These are phyloP conservation scores for Malassezia equina DNA, from an alignment of 1,284 basidiomycete genomes.

Conservation along the genomic window DNA sequence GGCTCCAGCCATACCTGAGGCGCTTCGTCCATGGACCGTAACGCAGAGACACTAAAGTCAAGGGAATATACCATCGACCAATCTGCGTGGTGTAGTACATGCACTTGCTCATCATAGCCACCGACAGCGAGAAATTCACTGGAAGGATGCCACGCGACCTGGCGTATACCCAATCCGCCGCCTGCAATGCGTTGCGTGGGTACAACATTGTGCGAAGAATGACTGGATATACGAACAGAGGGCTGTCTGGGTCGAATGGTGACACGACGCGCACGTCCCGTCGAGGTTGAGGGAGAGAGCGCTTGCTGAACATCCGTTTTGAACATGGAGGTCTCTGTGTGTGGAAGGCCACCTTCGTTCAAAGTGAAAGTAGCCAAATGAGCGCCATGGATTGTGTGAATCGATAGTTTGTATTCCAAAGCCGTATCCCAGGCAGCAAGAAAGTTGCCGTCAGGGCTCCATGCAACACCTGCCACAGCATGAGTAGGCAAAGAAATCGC, in stretches of 20 bases:
- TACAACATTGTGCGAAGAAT: neutral
- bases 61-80: slow-evolving; percentile 18
- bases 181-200: slow-evolving; percentile 11
- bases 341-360: neutral
- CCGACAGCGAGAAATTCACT: slow-evolving; percentile 45
- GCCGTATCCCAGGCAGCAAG: slow-evolving; percentile 8
- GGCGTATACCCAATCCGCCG: slow-evolving; percentile 42
- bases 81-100: slow-evolving; percentile 21
- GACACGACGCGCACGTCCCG: slow-evolving; percentile 4
- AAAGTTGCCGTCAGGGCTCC: slow-evolving; percentile 13
- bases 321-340: neutral
- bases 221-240: neutral
- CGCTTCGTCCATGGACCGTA: slow-evolving; percentile 7
- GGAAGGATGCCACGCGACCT: slow-evolving; percentile 41
- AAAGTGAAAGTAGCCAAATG: slow-evolving; percentile 1
- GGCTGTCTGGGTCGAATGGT: neutral
- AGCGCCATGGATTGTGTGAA: slow-evolving; percentile 5
- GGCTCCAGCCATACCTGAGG: slow-evolving; percentile 34
- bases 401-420: slow-evolving; percentile 6
- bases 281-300: neutral
- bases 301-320: neutral
- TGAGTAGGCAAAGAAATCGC: slow-evolving; percentile 5
- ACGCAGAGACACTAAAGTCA: slow-evolving; percentile 7
- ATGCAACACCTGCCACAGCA: neutral
- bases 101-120: slow-evolving; percentile 44